These are phyloP conservation scores for Pichia nakasei DNA, from an alignment of 805 yeast species.

Conservation along the genomic window DNA sequence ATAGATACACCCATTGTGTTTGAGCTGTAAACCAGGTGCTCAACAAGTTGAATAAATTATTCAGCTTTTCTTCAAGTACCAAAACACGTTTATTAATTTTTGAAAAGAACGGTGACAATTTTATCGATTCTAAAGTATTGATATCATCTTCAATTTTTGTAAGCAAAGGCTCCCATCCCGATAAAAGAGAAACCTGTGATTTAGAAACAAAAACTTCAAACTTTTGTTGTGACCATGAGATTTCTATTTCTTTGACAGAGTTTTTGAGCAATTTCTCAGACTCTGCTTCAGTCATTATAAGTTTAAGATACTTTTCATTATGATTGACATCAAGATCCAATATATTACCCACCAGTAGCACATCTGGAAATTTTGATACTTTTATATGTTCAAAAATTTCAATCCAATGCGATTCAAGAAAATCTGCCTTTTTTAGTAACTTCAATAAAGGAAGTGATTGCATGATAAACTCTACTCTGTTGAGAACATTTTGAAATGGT, in stretches of 20 bases:
- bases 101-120: slow-evolving; percentile 50
- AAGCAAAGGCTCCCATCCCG: slow-evolving; percentile 58
- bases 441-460: slow-evolving; percentile 31
- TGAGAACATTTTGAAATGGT: slow-evolving; percentile 56
- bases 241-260: slow-evolving; percentile 40
- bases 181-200: slow-evolving; percentile 46
- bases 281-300: slow-evolving; percentile 52
- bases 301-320: slow-evolving; percentile 39
- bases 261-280: slow-evolving; percentile 63
- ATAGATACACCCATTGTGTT: slow-evolving; percentile 79
- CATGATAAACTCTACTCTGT: slow-evolving; percentile 32
- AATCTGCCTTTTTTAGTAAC: slow-evolving; percentile 45
- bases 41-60: slow-evolving; percentile 39
- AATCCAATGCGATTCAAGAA: slow-evolving; percentile 65
- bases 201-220: slow-evolving; percentile 49
- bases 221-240: slow-evolving; percentile 44
- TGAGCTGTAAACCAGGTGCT: slow-evolving; percentile 80
- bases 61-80: slow-evolving; percentile 50
- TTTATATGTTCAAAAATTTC: slow-evolving; percentile 29
- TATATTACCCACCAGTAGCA: slow-evolving; percentile 47
- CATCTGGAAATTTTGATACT: slow-evolving; percentile 9
- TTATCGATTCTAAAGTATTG: slow-evolving; percentile 59
- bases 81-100: slow-evolving; percentile 51
- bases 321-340: slow-evolving; percentile 44
- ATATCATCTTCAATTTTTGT: slow-evolving; percentile 53